These are phyloP conservation scores for Tetrahymena borealis DNA, from an alignment of 73 alveolate genomes.

Conservation along the genomic window DNA sequence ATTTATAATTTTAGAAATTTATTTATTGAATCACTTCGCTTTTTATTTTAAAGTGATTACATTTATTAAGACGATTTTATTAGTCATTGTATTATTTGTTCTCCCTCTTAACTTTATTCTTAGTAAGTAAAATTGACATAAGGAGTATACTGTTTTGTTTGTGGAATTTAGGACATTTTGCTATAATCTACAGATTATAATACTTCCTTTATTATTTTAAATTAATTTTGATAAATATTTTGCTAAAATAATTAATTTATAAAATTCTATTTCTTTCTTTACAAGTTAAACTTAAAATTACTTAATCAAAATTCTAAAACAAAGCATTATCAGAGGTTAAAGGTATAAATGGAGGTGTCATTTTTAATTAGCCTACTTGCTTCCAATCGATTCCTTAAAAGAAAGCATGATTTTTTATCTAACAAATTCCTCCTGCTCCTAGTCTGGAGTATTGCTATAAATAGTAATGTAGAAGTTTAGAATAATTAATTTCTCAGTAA, in stretches of 20 bases:
- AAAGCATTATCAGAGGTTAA: neutral
- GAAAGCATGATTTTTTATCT: neutral
- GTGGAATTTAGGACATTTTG: neutral
- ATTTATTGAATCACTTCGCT: too few species aligned
- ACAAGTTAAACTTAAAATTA: neutral
- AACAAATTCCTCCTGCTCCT: neutral
- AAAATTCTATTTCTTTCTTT: too few species aligned
- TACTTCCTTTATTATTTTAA: neutral
- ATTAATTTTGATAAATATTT: neutral
- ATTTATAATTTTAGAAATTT: too few species aligned
- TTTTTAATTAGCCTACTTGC: neutral
- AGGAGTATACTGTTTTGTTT: neutral
- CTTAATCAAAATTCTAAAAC: neutral
- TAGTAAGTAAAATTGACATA: neutral
- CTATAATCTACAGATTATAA: neutral
- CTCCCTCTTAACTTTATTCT: neutral
- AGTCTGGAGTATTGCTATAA: neutral
- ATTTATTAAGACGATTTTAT: neutral
- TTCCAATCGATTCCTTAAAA: neutral
- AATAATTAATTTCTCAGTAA: too few species aligned
- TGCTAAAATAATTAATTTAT: too few species aligned
- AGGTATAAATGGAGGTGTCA: neutral
- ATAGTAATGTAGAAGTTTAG: neutral
- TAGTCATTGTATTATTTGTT: neutral
- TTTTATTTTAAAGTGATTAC: too few species aligned